phyloP scores from a whole-genome alignment of 2,329 filamentous ascomycete genomes.

The Fusarium beomiforme region DNA sequence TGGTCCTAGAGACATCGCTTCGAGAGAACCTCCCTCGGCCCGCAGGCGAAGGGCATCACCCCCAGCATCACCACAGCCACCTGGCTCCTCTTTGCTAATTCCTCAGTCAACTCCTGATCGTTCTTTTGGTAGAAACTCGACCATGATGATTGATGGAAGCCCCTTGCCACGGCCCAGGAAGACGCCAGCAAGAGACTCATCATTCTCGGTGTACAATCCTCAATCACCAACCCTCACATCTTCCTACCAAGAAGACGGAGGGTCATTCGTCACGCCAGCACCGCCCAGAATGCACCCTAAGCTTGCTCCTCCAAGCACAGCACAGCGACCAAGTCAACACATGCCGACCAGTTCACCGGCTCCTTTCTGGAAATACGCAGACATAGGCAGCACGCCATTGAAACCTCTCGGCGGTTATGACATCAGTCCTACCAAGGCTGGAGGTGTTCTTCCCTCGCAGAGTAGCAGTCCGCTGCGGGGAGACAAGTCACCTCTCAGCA shows the following conservation, averaged over 20 bases:
- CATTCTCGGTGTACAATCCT: conserved; percentile 61
- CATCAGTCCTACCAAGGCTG: conserved; percentile 66
- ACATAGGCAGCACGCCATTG: conserved; percentile 78
- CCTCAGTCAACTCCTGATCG: conserved; percentile 66
- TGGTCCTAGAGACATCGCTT: conserved; percentile 65
- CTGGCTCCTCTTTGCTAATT: conserved; percentile 59
- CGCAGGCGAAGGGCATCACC: conserved; percentile 68
- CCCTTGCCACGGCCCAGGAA: conserved; percentile 68
- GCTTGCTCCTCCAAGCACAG: conserved; percentile 81
- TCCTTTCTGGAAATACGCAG: conserved; percentile 88
- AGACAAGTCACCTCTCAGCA: conserved; percentile 63
- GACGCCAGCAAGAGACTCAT: conserved; percentile 55
- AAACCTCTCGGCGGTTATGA: conserved; percentile 60
- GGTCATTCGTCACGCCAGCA: conserved; percentile 75
- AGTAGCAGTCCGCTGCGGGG: conserved; percentile 68
- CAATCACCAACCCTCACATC: conserved; percentile 71
- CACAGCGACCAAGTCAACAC: conserved; percentile 83
- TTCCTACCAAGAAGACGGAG: conserved; percentile 69
- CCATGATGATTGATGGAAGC: conserved; percentile 65
- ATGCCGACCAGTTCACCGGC: conserved; percentile 88
- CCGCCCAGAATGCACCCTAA: conserved; percentile 78
- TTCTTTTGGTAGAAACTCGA: conserved; percentile 49
- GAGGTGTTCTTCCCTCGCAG: conserved; percentile 54
- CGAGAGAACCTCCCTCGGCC: conserved; percentile 60
- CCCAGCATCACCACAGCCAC: conserved; percentile 64